Evolutionary conservation across 2,329 filamentous ascomycete species (phyloP), one percentile per base, ranked within the genome.

Genomic region (Diaporthe vaccinii): DNA sequence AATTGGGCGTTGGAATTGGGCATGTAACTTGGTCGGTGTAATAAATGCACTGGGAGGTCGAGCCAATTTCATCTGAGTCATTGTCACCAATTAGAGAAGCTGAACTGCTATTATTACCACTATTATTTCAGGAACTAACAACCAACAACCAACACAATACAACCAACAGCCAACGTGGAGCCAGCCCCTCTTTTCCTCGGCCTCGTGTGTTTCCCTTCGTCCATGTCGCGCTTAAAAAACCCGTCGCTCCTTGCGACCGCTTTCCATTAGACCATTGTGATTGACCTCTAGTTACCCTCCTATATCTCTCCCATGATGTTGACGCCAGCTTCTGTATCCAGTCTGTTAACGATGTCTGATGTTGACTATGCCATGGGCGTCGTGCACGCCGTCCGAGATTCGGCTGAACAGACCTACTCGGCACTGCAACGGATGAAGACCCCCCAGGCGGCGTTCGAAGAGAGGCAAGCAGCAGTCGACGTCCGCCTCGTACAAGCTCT

Each of bases 381-480:
- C 41, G 25, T 65, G 25, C 7, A 1, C 12, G 41, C 61, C 6
- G 17, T 34, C 17, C 8, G 14, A 49, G 17, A 22, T 22, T 34
- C 8, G 17, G 2, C 9, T 20, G 9, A 14, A 10, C 61, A 65
- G 25, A 46, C 17, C 41, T 8, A 22, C 41, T 9, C 10, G 0
- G 61, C 25, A 49, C 41, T 65, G 61, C 25, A 10, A 22, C 4
- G 15, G 41, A 46, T 49, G 25, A 31, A 49, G 61, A 34, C 25
- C 17, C 61, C 61, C 17, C 41, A 49, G 41, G 41, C 61, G 25
- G 61, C 25, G 61, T n/a, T 46, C 41, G 41, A 65, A 49, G 61
- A 65, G 61, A 31, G 22, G 17, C 9, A 15, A 65, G 15, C 25
- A 49, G 28, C 61, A 31, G 17, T 46, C 28, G 14, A 34, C 41